These are phyloP conservation scores for Cytospora mali DNA, from an alignment of 2,329 filamentous ascomycete genomes.

Conservation along the genomic window DNA sequence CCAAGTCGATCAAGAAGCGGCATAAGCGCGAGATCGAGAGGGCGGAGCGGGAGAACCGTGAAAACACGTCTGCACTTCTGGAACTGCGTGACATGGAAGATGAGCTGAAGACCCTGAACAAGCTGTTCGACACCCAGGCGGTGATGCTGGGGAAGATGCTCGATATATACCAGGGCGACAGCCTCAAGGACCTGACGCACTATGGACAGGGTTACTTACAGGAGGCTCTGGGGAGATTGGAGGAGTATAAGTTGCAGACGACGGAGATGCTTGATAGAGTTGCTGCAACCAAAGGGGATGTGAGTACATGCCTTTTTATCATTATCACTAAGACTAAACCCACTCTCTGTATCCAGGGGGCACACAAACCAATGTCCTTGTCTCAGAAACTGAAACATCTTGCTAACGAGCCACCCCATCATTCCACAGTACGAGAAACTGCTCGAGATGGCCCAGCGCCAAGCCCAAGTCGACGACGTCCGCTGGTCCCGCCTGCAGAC, in stretches of 20 bases:
- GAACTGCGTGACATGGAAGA: conserved; percentile 68
- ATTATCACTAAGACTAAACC: not conserved
- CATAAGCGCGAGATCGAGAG: conserved; percentile 44
- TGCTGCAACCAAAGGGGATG: conserved; percentile 58
- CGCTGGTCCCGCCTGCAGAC: conserved; percentile 64
- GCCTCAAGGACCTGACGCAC: conserved; percentile 44
- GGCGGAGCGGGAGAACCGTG: conserved; percentile 60
- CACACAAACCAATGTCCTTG: not conserved
- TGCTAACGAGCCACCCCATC: conserved; percentile 34
- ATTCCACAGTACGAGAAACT: conserved; percentile 60
- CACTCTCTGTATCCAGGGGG: not conserved
- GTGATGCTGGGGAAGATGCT: conserved; percentile 52
- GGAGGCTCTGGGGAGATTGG: conserved; percentile 54
- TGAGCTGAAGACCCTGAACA: conserved; percentile 59
- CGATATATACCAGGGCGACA: conserved; percentile 45
- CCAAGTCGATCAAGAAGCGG: conserved; percentile 47
- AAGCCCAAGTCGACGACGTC: conserved; percentile 68
- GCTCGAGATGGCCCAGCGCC: conserved; percentile 67
- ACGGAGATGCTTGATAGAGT: conserved; percentile 62
- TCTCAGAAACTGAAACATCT: not conserved
- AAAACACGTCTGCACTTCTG: conserved; percentile 63
- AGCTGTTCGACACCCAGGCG: conserved; percentile 61
- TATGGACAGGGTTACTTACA: conserved; percentile 55
- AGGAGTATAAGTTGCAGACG: conserved; percentile 57
- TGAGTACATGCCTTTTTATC: conserved; percentile 36